Percentiles rank a stretch among this genome's conserved stretches.
phyloP scores from a whole-genome alignment of 768 basidiomycete genomes.

The Phallus indusiatus region DNA sequence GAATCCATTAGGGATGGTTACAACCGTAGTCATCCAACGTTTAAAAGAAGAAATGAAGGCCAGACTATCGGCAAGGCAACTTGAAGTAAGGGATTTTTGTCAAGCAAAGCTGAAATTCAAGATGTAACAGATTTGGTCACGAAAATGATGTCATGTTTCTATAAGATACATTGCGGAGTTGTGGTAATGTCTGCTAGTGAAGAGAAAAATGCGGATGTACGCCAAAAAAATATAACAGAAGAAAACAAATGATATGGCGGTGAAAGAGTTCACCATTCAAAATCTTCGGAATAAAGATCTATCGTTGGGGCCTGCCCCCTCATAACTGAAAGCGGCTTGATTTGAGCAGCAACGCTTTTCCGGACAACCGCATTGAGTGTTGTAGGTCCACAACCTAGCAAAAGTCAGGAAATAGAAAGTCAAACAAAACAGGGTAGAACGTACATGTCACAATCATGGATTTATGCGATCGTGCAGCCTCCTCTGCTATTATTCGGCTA shows the following conservation, averaged over 20 bases:
- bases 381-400: conserved; percentile 60
- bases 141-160: no score
- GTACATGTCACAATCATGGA: conserved; percentile 60
- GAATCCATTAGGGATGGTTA: conserved; percentile 61
- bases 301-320: conserved; percentile 52
- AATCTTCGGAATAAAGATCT: conserved; percentile 58
- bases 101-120: neutral
- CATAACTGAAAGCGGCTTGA: conserved; percentile 42
- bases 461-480: conserved; percentile 46
- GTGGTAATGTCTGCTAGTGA: no score
- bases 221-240: neutral
- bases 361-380: conserved; percentile 62
- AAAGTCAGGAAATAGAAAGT: neutral
- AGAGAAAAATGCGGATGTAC: no score
- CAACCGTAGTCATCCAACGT: neutral
- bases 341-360: conserved; percentile 51
- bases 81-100: neutral
- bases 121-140: neutral
- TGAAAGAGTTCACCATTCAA: conserved; percentile 40
- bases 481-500: conserved; percentile 52
- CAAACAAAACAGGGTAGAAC: conserved; percentile 19
- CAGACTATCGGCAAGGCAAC: neutral
- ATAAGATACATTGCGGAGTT: no score
- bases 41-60: neutral
- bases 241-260: neutral